Evolutionary conservation across 1,139 yeast genomes (phyloP), one percentile per base, ranked within the genome.

Genomic region (Candida neerlandica): DNA sequence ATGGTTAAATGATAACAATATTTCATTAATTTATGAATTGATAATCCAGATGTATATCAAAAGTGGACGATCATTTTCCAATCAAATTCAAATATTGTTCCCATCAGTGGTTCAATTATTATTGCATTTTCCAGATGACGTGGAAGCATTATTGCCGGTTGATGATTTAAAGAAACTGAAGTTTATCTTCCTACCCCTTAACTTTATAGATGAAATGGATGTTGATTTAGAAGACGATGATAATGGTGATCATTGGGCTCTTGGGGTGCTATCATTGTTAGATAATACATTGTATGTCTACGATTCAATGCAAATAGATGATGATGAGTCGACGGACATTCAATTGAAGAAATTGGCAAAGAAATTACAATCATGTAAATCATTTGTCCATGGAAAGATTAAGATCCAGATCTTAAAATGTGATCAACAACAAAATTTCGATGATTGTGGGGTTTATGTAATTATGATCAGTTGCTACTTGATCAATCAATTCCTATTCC

Each of bases 1-100:
- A 59, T 87, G 95, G 95, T 67, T 88, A 30, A 85, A 84, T 58
- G 95, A 87, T 59, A 85, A 85, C 58, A 82, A 85, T 55, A 78
- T 88, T 35, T 72, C 88, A 1, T 80, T 86, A 51, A 66, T 85
- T 21, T 86, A 77, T 63, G 91, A 85, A 61, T 73, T 78, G 54
- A 65, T 88, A 42, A 55, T 45, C 37, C 63, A 57, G 47, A 57
- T 55, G 21, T 66, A 57, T 43, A 49, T 58, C 18, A 49, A 55
- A 48, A 40, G 47, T 1, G 41, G 41, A 6, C 18, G 44, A 19
- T 47, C 52, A 2, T 62, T 58, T 48, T 58, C 55, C 41, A 57
- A 56, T 50, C 73, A 71, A 51, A 59, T 75, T 19, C 69, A 61
- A 47, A 56, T 75, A 32, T 54, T 75, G 23, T 64, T 59, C 43